Evolutionary conservation across 495 filamentous ascomycete species (phyloP).

Genomic region (Evansstolkia leycettana): DNA sequence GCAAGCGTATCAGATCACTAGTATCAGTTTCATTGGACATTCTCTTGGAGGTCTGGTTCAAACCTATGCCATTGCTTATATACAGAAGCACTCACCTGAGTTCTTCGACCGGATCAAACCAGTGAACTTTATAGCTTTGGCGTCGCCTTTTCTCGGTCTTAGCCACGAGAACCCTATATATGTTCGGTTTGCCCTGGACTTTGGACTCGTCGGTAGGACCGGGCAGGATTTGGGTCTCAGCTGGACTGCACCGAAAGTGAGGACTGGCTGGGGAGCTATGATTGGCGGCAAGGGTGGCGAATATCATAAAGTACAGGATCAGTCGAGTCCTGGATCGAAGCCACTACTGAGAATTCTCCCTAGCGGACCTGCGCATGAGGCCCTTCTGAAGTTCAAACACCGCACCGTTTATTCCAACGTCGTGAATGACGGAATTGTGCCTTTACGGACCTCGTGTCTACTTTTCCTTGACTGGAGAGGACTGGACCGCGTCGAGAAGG

Average conservation of each 20-base stretch:
- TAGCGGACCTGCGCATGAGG: slow-evolving; percentile 82
- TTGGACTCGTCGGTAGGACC: slow-evolving; percentile 87
- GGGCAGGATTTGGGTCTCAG: slow-evolving; percentile 91
- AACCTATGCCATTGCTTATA: slow-evolving; percentile 94
- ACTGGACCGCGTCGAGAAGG: slow-evolving; percentile 85
- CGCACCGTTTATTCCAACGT: slow-evolving; percentile 94
- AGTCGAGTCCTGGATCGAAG: slow-evolving; percentile 67
- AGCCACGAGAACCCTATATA: slow-evolving; percentile 97
- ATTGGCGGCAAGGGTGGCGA: slow-evolving; percentile 65
- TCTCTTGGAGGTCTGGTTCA: slow-evolving; percentile 87
- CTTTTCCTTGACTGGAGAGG: slow-evolving; percentile 98
- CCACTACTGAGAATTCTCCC: slow-evolving; percentile 84
- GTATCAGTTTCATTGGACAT: slow-evolving; percentile 92
- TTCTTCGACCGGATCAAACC: slow-evolving; percentile 85
- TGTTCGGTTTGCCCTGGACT: slow-evolving; percentile 91
- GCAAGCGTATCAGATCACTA: slow-evolving; percentile 76
- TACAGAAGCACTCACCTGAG: slow-evolving; percentile 84
- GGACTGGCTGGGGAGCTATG: slow-evolving; percentile 79
- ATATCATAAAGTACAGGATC: slow-evolving; percentile 48
- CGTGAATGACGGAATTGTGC: slow-evolving; percentile 97
- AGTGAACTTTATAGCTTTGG: slow-evolving; percentile 87
- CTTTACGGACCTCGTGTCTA: slow-evolving; percentile 84
- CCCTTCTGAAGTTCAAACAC: slow-evolving; percentile 76
- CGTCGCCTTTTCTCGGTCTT: slow-evolving; percentile 80
- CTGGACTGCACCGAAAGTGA: slow-evolving; percentile 78